These are phyloP conservation scores for Aureobasidium lini DNA, from an alignment of 2,329 filamentous ascomycete genomes.

Conservation along the genomic window DNA sequence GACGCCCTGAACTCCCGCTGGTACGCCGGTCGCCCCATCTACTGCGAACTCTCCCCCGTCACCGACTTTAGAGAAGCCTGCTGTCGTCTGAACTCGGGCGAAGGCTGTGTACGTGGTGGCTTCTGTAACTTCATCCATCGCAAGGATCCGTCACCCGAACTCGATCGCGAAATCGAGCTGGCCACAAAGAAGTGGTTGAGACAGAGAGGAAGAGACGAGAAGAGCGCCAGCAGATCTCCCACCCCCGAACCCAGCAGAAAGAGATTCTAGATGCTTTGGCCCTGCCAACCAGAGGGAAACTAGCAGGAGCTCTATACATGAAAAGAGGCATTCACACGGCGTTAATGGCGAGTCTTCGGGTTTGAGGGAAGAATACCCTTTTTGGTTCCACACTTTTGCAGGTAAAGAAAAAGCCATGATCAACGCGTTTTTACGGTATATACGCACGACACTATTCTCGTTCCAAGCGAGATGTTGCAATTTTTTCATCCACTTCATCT, in stretches of 20 bases:
- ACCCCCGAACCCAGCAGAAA: slow-evolving; percentile 76
- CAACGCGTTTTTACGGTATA: background rate
- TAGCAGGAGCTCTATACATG: too few relatives aligned
- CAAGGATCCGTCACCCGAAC: slow-evolving; percentile 83
- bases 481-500: too few relatives aligned
- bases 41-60: slow-evolving; percentile 93
- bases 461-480: background rate
- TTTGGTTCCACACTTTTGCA: background rate
- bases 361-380: slow-evolving; percentile 1
- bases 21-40: slow-evolving; percentile 96
- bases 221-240: slow-evolving; percentile 73
- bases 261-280: slow-evolving; percentile 14
- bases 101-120: slow-evolving; percentile 89
- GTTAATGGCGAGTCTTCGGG: background rate
- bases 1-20: slow-evolving; percentile 89
- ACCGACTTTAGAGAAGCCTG: slow-evolving; percentile 98
- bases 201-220: slow-evolving; percentile 71
- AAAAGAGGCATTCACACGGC: background rate
- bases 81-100: slow-evolving; percentile 86
- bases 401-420: background rate
- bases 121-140: slow-evolving; percentile 99
- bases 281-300: background rate
- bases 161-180: slow-evolving; percentile 80
- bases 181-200: slow-evolving; percentile 96
- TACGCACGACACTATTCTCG: background rate